These are phyloP conservation scores for Daedaleopsis nitida DNA, from an alignment of 768 basidiomycete species.

Conservation along the genomic window DNA sequence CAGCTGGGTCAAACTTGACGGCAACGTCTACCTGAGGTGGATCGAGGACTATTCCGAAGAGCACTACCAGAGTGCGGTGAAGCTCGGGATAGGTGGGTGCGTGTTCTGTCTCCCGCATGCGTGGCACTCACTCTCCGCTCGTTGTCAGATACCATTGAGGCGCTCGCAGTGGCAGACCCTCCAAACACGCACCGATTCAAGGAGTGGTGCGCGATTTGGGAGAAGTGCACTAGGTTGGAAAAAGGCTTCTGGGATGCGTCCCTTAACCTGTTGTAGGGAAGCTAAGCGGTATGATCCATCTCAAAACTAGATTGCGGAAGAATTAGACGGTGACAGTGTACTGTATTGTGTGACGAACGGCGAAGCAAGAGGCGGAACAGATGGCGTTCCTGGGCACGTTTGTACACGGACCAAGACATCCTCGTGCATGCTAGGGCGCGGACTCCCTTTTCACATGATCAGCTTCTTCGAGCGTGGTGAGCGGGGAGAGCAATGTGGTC, in stretches of 20 bases:
- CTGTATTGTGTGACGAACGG: background rate
- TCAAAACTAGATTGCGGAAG: background rate
- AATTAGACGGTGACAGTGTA: background rate
- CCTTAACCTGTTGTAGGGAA: conserved; percentile 32
- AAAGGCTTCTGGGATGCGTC: conserved; percentile 88
- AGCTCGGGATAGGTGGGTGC: conserved; percentile 67
- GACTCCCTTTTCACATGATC: conserved; percentile 11
- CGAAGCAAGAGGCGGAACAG: conserved; percentile 4
- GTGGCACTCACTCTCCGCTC: background rate
- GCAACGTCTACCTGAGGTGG: conserved; percentile 77
- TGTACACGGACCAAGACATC: too few relatives aligned
- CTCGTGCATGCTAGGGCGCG: background rate
- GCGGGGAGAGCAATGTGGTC: background rate
- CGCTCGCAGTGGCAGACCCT: conserved; percentile 57
- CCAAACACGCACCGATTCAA: conserved; percentile 59
- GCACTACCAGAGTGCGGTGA: conserved; percentile 72
- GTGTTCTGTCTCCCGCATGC: background rate
- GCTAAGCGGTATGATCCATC: background rate
- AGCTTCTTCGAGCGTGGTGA: background rate
- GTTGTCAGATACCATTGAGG: conserved; percentile 70
- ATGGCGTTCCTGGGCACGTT: too few relatives aligned
- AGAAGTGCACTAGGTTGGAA: conserved; percentile 75
- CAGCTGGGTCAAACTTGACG: conserved; percentile 59
- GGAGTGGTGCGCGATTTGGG: conserved; percentile 76
- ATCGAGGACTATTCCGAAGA: conserved; percentile 79